A percentile compares a stretch with the other conserved stretches of the same genome.
These are phyloP conservation scores for Hyaloscypha bicolor DNA, from an alignment of 495 filamentous ascomycete genomes.

Conservation along the genomic window DNA sequence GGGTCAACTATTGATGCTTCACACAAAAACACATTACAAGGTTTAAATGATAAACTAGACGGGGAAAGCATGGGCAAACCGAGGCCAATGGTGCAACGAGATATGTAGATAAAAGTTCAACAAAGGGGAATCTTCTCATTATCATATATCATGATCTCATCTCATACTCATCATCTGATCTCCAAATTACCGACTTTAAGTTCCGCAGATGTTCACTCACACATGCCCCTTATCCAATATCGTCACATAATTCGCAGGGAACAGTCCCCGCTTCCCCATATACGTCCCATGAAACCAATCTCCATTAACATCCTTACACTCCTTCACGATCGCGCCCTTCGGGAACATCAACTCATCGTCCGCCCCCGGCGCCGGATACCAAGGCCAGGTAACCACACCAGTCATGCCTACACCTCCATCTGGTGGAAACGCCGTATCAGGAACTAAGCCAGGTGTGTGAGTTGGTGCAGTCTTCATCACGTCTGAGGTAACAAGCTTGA, in stretches of 20 bases:
- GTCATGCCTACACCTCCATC: constrained; percentile 67
- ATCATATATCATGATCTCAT: too few relatives aligned
- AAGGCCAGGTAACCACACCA: constrained; percentile 69
- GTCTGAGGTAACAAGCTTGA: constrained; percentile 37
- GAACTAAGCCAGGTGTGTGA: constrained; percentile 7
- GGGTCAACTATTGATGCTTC: too few relatives aligned
- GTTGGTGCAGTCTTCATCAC: constrained; percentile 40
- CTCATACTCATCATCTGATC: neutral
- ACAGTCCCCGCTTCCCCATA: constrained; percentile 72
- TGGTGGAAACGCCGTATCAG: constrained; percentile 57
- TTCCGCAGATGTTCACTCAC: neutral
- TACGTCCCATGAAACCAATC: constrained; percentile 87
- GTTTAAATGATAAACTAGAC: too few relatives aligned
- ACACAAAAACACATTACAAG: too few relatives aligned
- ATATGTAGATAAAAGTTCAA: neutral
- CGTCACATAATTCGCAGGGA: constrained; percentile 72
- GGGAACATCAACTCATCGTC: constrained; percentile 82
- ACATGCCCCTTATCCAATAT: constrained; percentile 36
- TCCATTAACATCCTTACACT: constrained; percentile 80
- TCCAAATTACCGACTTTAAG: neutral
- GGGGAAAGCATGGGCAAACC: too few relatives aligned
- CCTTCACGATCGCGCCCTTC: constrained; percentile 74
- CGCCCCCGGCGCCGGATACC: constrained; percentile 62
- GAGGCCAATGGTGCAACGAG: too few relatives aligned
- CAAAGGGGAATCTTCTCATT: neutral